These are phyloP conservation scores for Stevia rebaudiana DNA, from an alignment of 140 eudicot species.

Conservation along the genomic window DNA sequence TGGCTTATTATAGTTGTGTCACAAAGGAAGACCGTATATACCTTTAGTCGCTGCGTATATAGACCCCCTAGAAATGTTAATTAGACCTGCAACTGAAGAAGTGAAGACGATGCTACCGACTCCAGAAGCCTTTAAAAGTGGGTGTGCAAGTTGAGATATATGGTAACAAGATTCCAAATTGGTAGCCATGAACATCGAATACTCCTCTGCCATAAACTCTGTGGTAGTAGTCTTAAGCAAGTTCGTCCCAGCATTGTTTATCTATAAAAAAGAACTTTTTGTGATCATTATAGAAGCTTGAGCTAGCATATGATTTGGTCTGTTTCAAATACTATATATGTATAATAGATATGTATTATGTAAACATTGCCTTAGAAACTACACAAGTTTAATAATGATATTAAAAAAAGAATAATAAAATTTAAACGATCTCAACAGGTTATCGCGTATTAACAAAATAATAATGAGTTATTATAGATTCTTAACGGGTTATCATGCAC, in stretches of 20 bases:
- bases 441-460: too few species aligned
- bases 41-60: constrained; percentile 62
- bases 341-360: too few species aligned
- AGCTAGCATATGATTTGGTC: too few species aligned
- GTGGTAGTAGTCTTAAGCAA: constrained; percentile 41
- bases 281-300: background rate
- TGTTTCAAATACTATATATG: too few species aligned
- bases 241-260: constrained; percentile 67
- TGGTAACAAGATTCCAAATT: constrained; percentile 60
- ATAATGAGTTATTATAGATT: too few species aligned
- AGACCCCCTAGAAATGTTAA: constrained; percentile 36
- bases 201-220: constrained; percentile 48
- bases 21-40: background rate
- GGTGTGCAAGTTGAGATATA: constrained; percentile 53
- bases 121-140: constrained; percentile 54
- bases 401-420: too few species aligned
- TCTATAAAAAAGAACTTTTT: constrained; percentile 21
- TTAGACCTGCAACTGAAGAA: constrained; percentile 57
- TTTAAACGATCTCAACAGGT: too few species aligned
- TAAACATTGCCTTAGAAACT: too few species aligned
- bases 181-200: constrained; percentile 45
- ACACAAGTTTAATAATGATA: too few species aligned
- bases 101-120: constrained; percentile 53
- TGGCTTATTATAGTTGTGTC: too few species aligned
- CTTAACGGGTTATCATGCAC: too few species aligned